Conservation (phyloP, 345 rosid species). For the Gossypium rotundifolium region DNA sequence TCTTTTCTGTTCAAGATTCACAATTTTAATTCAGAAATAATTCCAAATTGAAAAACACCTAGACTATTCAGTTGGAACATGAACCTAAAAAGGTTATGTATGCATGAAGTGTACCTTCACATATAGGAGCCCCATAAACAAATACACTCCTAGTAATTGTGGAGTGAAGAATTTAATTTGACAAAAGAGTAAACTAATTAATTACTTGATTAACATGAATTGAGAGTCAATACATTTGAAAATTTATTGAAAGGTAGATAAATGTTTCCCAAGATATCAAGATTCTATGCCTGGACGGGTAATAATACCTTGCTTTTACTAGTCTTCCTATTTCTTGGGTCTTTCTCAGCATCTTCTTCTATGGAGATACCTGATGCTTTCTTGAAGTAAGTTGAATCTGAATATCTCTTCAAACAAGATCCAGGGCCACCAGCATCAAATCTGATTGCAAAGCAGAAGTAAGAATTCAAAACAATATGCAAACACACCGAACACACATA, state of each 20-base stretch:
- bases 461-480: neutral
- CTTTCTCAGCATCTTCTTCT: conserved; percentile 42
- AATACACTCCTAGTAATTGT: conserved; percentile 2
- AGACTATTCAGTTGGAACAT: neutral
- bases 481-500: neutral
- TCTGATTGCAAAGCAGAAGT: conserved; percentile 38
- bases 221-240: neutral
- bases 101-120: neutral
- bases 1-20: conserved; percentile 52
- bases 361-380: conserved; percentile 44
- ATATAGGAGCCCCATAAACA: neutral
- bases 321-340: conserved; percentile 44
- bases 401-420: conserved; percentile 86
- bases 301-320: conserved; percentile 60
- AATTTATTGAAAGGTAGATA: neutral
- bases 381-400: conserved; percentile 83
- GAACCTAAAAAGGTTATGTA: neutral
- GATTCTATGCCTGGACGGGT: neutral
- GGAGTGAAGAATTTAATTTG: neutral
- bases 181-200: neutral
- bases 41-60: neutral
- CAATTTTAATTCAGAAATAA: conserved; percentile 6
- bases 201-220: neutral
- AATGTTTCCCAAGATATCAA: neutral
- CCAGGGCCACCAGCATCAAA: conserved; percentile 83